A percentile compares a stretch with the other conserved stretches of the same genome.
Conservation (phyloP, 139 green algal species). For the Chlamydomonas schloesseri region DNA sequence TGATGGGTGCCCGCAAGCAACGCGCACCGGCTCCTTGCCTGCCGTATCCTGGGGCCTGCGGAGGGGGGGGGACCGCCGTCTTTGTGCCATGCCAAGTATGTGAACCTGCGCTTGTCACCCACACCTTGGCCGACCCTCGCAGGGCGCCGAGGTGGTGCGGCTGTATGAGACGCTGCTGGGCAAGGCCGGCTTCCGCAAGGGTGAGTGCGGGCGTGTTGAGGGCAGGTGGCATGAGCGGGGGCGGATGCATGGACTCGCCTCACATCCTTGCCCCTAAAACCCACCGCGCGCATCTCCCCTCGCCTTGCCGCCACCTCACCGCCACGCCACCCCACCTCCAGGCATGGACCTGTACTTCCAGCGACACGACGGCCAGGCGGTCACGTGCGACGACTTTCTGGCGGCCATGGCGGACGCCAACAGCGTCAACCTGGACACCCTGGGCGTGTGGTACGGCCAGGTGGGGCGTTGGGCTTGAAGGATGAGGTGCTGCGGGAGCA, state of each 20-base stretch:
- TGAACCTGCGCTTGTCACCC: too few relatives aligned
- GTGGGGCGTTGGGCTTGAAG: too few relatives aligned
- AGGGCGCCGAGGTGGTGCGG: slow-evolving; percentile 60
- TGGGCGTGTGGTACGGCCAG: slow-evolving; percentile 82
- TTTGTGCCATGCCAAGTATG: too few relatives aligned
- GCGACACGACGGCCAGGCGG: slow-evolving; percentile 94
- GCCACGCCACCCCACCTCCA: background rate
- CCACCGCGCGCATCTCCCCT: too few relatives aligned
- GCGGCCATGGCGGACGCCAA: slow-evolving; percentile 97
- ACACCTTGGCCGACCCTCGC: too few relatives aligned
- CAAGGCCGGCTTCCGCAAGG: slow-evolving; percentile 92
- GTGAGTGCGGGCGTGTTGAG: background rate
- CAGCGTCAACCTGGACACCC: slow-evolving; percentile 78
- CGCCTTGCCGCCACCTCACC: too few relatives aligned
- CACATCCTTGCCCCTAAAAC: too few relatives aligned
- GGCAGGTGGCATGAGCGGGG: background rate
- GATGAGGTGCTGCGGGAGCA: too few relatives aligned
- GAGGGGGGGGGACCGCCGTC: too few relatives aligned
- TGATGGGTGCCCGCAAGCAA: slow-evolving; percentile 74
- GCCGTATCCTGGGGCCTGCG: too few relatives aligned
- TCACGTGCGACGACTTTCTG: slow-evolving; percentile 98
- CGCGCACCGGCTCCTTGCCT: background rate
- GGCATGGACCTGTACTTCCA: slow-evolving; percentile 99
- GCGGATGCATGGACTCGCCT: too few relatives aligned
- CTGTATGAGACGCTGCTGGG: slow-evolving; percentile 96